Evolutionary conservation across 768 basidiomycete species (phyloP), one percentile per base, ranked within the genome.

Genomic region (Pseudohyphozyma bogoriensis): DNA sequence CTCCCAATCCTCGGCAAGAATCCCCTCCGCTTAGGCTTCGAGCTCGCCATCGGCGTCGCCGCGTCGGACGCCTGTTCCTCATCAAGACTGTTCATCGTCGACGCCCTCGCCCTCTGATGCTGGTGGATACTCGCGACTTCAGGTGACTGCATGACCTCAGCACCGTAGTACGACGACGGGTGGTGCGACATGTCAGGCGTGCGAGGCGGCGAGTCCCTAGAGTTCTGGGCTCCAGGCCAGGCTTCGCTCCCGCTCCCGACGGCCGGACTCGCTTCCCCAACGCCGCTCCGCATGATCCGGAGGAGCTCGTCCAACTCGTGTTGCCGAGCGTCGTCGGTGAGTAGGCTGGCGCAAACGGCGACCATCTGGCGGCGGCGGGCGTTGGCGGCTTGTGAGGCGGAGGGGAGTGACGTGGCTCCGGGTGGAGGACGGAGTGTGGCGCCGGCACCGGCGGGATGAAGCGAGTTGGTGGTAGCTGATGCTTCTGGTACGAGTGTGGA

Each of bases 281-380:
- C 29, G 3, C 42, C 24, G 37, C 15, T 16, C 6, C 55, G 55
- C 31, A 62, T 54, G 9, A 52, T 16, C 26, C 32, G 46, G 5
- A 56, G 39, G 15, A 62, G 56, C 13, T 16, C 26, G 31, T 66
- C 65, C 35, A 66, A 60, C 55, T 62, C 61, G 28, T 3, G 35
- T 28, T 66, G 65, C 1, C 65, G 58, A 35, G 29, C 59, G 32
- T 65, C 63, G 31, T 9, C 40, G 11, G 63, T 65, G 15, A 47
- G 26, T 29, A 65, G 55, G n/a, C 39, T 28, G 1, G 56, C 42
- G 31, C 60, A 40, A 18, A 65, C 44, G 11, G 59, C 52, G 52
- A 66, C 53, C 60, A 66, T 62, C 40, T 66, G 64, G 20, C 64
- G 39, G 4, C 67, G 35, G 12, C 67, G 40, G 11, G 59, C 35